These are phyloP conservation scores for Plasmodium berghei DNA, from an alignment of 169 alveolate species.

Conservation along the genomic window DNA sequence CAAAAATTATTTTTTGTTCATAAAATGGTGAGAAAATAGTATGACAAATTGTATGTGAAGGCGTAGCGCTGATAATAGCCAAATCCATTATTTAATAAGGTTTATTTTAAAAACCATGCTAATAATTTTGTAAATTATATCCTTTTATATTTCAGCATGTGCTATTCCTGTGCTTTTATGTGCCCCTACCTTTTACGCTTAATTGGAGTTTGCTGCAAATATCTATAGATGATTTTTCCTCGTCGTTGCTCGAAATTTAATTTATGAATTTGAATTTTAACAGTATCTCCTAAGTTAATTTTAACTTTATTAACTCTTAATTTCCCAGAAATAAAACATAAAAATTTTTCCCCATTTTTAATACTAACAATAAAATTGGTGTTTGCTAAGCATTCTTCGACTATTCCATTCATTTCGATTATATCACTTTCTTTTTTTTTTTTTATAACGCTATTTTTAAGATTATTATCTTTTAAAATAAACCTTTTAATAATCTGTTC, in stretches of 20 bases:
- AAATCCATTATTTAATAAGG: no score
- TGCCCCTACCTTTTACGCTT: slow-evolving; percentile 3
- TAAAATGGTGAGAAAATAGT: no score
- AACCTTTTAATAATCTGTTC: background rate
- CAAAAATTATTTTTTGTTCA: no score
- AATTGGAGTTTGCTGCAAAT: slow-evolving; percentile 38
- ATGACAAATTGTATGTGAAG: no score
- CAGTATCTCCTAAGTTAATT: slow-evolving; percentile 62
- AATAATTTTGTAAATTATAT: no score
- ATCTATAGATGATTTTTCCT: slow-evolving; percentile 58
- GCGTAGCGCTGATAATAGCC: no score
- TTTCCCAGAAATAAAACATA: slow-evolving; percentile 65
- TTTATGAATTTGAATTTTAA: slow-evolving; percentile 60
- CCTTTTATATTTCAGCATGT: no score
- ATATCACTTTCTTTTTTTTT: slow-evolving; percentile 28
- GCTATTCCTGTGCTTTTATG: no score
- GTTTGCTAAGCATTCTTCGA: slow-evolving; percentile 63
- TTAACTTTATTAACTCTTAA: slow-evolving; percentile 58
- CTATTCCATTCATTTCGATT: slow-evolving; percentile 71
- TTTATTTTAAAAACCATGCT: no score
- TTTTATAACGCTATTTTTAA: slow-evolving; percentile 9
- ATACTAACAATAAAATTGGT: slow-evolving; percentile 69
- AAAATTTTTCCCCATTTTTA: slow-evolving; percentile 64
- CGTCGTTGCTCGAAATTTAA: slow-evolving; percentile 69
- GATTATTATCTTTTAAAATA: background rate